Conservation (phyloP, 768 basidiomycete species). For the Pilatotrama ljubarskyi region DNA sequence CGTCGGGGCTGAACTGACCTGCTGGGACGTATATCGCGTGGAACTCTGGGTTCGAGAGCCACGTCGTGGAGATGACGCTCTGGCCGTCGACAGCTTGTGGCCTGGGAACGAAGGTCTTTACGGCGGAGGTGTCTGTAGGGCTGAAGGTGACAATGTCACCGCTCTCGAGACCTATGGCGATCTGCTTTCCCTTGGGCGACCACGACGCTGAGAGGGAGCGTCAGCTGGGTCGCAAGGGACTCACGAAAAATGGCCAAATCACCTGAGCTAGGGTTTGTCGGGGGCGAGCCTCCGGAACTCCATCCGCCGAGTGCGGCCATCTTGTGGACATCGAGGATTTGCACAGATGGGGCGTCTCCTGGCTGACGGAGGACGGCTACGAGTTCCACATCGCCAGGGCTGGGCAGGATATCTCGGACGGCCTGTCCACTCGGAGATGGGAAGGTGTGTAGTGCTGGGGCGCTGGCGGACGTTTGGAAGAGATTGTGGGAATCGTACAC, state of each 20-base stretch:
- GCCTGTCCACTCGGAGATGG: conserved; percentile 43
- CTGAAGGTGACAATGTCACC: conserved; percentile 74
- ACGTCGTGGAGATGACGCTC: conserved; percentile 55
- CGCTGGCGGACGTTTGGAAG: conserved; percentile 44
- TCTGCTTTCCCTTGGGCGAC: conserved; percentile 86
- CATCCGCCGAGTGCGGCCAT: conserved; percentile 50
- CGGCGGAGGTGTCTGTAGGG: conserved; percentile 50
- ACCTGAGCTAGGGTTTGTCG: conserved; percentile 61
- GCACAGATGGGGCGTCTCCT: conserved; percentile 44
- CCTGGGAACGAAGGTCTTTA: conserved; percentile 55
- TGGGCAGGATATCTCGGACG: conserved; percentile 58
- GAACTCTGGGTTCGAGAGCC: conserved; percentile 73
- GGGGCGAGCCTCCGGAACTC: conserved; percentile 50
- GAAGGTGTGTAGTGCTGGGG: conserved; percentile 45
- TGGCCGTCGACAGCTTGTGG: conserved; percentile 53
- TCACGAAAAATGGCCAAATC: conserved; percentile 28
- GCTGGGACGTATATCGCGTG: conserved; percentile 58
- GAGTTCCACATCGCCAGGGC: conserved; percentile 63
- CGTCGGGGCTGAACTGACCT: conserved; percentile 41
- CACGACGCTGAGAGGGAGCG: conserved; percentile 56
- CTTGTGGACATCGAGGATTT: conserved; percentile 58
- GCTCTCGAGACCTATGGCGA: conserved; percentile 69
- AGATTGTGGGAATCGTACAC: conserved; percentile 58
- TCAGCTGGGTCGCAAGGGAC: background rate
- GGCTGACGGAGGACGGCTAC: conserved; percentile 58